Evolutionary conservation across 179 eudicot species (phyloP).

Genomic region (Silene coronaria): DNA sequence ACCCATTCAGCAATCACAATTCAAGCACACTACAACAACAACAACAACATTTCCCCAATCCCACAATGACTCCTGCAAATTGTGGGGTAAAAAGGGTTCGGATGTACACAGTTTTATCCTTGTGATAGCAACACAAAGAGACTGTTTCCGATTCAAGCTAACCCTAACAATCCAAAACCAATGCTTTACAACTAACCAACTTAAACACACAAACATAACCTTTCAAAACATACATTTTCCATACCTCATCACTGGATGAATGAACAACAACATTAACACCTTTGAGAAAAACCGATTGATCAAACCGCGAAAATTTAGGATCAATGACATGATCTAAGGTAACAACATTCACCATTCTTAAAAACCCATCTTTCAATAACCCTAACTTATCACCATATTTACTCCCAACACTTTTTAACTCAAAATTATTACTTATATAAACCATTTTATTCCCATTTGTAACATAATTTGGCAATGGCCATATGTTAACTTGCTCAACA

Average conservation of each 20-base stretch:
- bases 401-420: conserved; percentile 50
- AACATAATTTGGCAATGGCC: conserved; percentile 78
- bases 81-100: too few relatives aligned
- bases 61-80: too few relatives aligned
- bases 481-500: conserved; percentile 45
- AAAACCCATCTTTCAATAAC: conserved; percentile 64
- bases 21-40: neutral
- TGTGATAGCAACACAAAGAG: too few relatives aligned
- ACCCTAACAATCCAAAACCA: neutral
- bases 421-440: conserved; percentile 47
- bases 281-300: conserved; percentile 38
- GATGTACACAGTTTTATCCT: too few relatives aligned
- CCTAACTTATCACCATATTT: conserved; percentile 56
- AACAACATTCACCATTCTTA: conserved; percentile 43
- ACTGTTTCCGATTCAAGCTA: too few relatives aligned
- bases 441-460: conserved; percentile 43
- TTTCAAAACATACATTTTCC: neutral
- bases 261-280: conserved; percentile 63
- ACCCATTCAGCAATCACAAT: conserved; percentile 2
- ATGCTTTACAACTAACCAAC: neutral
- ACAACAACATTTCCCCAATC: too few relatives aligned
- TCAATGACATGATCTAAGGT: conserved; percentile 52
- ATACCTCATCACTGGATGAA: conserved; percentile 69
- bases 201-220: neutral
- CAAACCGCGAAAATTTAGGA: conserved; percentile 28